Base-by-base conservation (phyloP, 2,329 filamentous ascomycete species). In the Chalaropsis thielavioides region DNA sequence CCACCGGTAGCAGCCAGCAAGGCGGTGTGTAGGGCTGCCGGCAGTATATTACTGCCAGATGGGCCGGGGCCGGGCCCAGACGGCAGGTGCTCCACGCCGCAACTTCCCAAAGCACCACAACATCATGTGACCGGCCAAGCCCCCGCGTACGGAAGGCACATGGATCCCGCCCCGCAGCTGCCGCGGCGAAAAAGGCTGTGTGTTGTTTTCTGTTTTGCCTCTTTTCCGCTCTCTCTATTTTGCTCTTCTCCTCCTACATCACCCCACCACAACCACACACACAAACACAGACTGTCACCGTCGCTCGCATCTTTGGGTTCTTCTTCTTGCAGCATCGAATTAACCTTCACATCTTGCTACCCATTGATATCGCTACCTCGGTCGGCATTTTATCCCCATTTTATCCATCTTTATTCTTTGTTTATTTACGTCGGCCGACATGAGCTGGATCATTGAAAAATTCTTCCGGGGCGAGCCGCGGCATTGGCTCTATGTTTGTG, bases 391-490 rank as follows among this genome's bases (percentile, higher is more conserved):
- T 44, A 31, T 62, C 40, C 31, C 54, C 40, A 22, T 46, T 46
- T 58, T 46, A 19, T n/a, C 35, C 19, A 40, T 19, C 19, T 54
- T 56, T 54, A 56, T 58, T 49, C 35, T 46, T 63, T 40, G 43
- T 51, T 35, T 38, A 63, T 54, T 22, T 19, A 11, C 24, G 54
- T 58, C 51, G 24, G n/a, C 38, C 56, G 61, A 35, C 49, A 67
- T 67, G 65, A 40, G 54, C 60, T 67, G 65, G 58, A 61, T 67
- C 15, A 46, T 63, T 46, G 60, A 64, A 17, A 61, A 61, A 43
- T 35, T 62, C 27, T 58, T 61, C n/a, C 59, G 54, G n/a, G 22
- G 62, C 35, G 27, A 44, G 24, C 64, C 65, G 44, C 38, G 43
- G 15, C 41, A 67, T 35, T 64, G 54, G 44, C 59, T 64, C 35